Base-by-base conservation (phyloP, 2,329 filamentous ascomycete species). In the Beauveria varroae region DNA sequence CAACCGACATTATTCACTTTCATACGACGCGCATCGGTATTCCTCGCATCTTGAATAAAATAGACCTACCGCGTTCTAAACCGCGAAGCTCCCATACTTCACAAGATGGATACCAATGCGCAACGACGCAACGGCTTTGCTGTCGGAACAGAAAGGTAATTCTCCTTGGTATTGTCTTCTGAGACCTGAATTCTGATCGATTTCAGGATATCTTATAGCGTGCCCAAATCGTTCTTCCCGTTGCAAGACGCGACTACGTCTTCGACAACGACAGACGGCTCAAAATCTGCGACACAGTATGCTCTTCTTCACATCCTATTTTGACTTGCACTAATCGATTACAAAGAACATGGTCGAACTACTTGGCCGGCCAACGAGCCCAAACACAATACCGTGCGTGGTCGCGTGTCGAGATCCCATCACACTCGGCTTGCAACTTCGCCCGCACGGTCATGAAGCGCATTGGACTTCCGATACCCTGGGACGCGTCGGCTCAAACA, bases 371-470 rank as follows among this genome's bases (percentile, higher is more conserved):
- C 8, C 67, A 67, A 5, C 54, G 53, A n/a, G 55, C 66, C 5
- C 62, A 62, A 5, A 65, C 59, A 26, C 68, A 68, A 44, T 65
- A 62, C 22, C 71, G 69, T 30, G 71, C 72, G 12, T 74, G 71
- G 71, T 65, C 66, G 50, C 72, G 72, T 41, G 65, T 74, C 65
- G 61, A 69, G 56, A 51, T 66, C 61, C 60, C 64, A 28, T 62
- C 67, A n/a, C 67, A 68, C 49, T 41, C 67, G 14, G 65, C 65
- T n/a, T 67, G 66, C 51, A 63, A 62, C 52, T 64, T 66, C 47
- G 64, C 51, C 18, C 65, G 70, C 34, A 66, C 61, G 40, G 69
- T 74, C 57, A 74, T 74, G 72, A 73, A 73, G 68, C 70, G 72
- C 54, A 67, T 73, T 3, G 65, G 63, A 18, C 54, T 64, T 20